Evolutionary conservation across 2,329 filamentous ascomycete species (phyloP), one percentile per base, ranked within the genome.

Genomic region (Trichoderma hamatum): DNA sequence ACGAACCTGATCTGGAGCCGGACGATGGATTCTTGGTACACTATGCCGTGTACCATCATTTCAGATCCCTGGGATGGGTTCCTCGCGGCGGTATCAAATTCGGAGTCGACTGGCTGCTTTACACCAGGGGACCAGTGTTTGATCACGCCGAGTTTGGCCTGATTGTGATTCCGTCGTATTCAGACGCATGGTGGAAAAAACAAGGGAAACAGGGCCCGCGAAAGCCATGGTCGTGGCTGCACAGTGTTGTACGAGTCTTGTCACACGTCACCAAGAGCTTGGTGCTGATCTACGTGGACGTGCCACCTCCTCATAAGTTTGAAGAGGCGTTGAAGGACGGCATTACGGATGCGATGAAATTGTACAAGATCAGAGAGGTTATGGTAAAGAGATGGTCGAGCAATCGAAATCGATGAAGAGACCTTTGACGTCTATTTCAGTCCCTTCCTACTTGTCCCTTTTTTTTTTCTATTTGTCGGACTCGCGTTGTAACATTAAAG

Each of bases 11-110:
- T 13, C 83, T 93, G 3, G 83, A 86, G 19, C 89, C 93, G 0
- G 93, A 97, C 77, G 92, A 97, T 75, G 86, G 88, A 0, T 99
- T 99, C 79, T 82, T 98, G 24, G 79, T 97, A 0, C 90, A 93
- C 69, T 99, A 98, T 76, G 89, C 89, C 14, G 93, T 93, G 21
- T 99, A 97, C 78, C 96, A 99, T 77, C 95, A 99, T 78, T 99
- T 97, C 81, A 91, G 96, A 46, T 97, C 94, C 0, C 84, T 98
- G 0, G 96, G 96, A 28, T 99, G 96, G 95, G 93, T 97, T 1
- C 91, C 96, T 0, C 90, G 96, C 16, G 89, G 92, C 5, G 96
- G 96, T 43, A 90, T 97, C 77, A 99, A 99, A 77, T 99, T 99
- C 74, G 93, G 92, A 26, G 92, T 94, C 11, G 96, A 99, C 79